These are phyloP conservation scores for Phytophthora citrophthora DNA, from an alignment of 352 stramenopile species.

Conservation along the genomic window DNA sequence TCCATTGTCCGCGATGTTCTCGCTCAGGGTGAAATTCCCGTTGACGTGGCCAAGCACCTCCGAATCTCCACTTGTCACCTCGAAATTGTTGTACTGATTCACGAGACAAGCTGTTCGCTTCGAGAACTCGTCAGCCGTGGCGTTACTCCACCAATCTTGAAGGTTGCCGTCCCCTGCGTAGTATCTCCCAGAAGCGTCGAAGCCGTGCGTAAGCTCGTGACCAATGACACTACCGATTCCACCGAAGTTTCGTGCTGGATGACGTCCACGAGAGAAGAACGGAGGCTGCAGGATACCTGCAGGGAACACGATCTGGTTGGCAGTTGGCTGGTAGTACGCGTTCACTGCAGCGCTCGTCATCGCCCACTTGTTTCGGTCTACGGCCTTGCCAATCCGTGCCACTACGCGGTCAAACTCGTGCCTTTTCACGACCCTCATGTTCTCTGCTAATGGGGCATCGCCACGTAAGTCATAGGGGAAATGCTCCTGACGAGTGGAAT, in stretches of 20 bases:
- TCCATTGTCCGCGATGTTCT: slow-evolving; percentile 89
- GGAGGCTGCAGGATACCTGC: slow-evolving; percentile 95
- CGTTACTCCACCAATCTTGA: slow-evolving; percentile 92
- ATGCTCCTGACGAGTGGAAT: slow-evolving; percentile 49
- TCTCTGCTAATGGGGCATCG: slow-evolving; percentile 47
- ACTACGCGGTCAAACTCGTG: slow-evolving; percentile 56
- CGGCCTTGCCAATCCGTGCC: slow-evolving; percentile 41
- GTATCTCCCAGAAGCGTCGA: slow-evolving; percentile 93
- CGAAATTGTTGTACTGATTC: slow-evolving; percentile 64
- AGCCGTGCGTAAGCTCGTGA: slow-evolving; percentile 97
- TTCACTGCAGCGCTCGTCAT: slow-evolving; percentile 95
- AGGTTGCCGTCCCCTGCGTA: slow-evolving; percentile 91
- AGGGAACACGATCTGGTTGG: slow-evolving; percentile 96
- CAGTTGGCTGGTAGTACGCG: slow-evolving; percentile 78
- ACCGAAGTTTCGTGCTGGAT: slow-evolving; percentile 94
- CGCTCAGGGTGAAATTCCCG: slow-evolving; percentile 76
- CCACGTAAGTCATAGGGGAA: slow-evolving; percentile 62
- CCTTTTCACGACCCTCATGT: slow-evolving; percentile 54
- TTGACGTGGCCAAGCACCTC: slow-evolving; percentile 72
- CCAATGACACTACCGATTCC: slow-evolving; percentile 94
- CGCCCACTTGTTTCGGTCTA: slow-evolving; percentile 80
- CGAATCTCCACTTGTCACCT: slow-evolving; percentile 48
- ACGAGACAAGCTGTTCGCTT: slow-evolving; percentile 65
- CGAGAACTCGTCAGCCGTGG: slow-evolving; percentile 81
- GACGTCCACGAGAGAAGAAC: slow-evolving; percentile 88